Evolutionary conservation across 2,329 filamentous ascomycete species (phyloP).

Genomic region (Exophiala alcalophila): DNA sequence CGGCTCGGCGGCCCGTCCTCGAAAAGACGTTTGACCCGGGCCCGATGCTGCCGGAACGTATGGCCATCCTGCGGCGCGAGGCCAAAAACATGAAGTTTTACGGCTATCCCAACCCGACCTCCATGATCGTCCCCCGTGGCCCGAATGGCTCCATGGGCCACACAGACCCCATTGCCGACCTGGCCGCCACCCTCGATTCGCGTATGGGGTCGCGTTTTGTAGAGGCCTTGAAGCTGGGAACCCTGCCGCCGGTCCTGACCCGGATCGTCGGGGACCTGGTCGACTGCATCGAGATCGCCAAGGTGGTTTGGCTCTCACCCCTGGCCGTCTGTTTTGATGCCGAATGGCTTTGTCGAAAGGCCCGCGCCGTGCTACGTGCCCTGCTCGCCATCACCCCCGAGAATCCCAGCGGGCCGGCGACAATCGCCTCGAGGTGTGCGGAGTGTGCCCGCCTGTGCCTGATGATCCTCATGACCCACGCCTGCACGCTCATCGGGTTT

Average conservation of each 20-base stretch:
- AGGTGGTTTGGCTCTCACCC: slow-evolving; percentile 27
- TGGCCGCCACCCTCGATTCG: slow-evolving; percentile 20
- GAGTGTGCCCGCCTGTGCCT: slow-evolving; percentile 18
- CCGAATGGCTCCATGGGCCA: slow-evolving; percentile 16
- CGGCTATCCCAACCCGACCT: slow-evolving; percentile 15
- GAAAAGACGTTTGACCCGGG: slow-evolving; percentile 23
- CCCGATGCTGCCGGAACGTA: slow-evolving; percentile 26
- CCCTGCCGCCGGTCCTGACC: slow-evolving; percentile 12
- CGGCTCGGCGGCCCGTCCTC: slow-evolving; percentile 17
- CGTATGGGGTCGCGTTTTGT: slow-evolving; percentile 24
- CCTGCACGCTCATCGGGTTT: slow-evolving; percentile 25
- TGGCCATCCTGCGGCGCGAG: slow-evolving; percentile 22
- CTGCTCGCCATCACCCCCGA: slow-evolving; percentile 23
- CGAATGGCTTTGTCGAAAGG: slow-evolving; percentile 28
- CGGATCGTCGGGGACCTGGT: slow-evolving; percentile 20
- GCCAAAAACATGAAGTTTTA: slow-evolving; percentile 14
- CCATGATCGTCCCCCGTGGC: slow-evolving; percentile 5
- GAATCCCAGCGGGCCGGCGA: slow-evolving; percentile 13
- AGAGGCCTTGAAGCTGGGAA: slow-evolving; percentile 13
- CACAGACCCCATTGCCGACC: slow-evolving; percentile 22
- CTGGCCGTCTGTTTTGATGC: slow-evolving; percentile 27
- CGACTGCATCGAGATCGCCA: slow-evolving; percentile 27
- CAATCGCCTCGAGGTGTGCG: slow-evolving; percentile 16
- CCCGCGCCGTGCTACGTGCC: slow-evolving; percentile 19
- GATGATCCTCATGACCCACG: slow-evolving; percentile 26